These are phyloP conservation scores for Ichthyophonus hoferi DNA, from an alignment of 208 protist genomes.

Conservation along the genomic window DNA sequence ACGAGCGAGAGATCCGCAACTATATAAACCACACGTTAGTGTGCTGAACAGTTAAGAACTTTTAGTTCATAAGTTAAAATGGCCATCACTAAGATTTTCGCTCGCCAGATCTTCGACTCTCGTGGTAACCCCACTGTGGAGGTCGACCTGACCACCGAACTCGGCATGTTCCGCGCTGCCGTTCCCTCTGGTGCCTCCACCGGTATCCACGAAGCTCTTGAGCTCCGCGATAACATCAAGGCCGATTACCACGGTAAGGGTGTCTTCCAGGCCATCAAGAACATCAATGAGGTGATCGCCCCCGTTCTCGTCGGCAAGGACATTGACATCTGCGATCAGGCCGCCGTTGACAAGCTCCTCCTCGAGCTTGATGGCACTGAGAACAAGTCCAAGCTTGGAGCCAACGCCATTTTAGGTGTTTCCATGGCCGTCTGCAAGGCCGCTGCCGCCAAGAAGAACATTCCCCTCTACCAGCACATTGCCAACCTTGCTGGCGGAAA, in stretches of 20 bases:
- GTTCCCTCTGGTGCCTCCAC: slow-evolving; percentile 98
- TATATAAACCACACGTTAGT: too few relatives aligned
- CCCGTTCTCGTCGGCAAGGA: slow-evolving; percentile 82
- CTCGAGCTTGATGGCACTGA: slow-evolving; percentile 87
- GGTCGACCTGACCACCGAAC: slow-evolving; percentile 89
- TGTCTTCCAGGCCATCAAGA: slow-evolving; percentile 87
- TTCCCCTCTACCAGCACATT: slow-evolving; percentile 93
- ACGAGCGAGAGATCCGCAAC: too few relatives aligned
- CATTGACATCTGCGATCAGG: slow-evolving; percentile 74
- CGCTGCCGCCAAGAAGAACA: slow-evolving; percentile 71
- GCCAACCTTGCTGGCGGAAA: slow-evolving; percentile 78
- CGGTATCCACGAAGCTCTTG: slow-evolving; percentile 92
- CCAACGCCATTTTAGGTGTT: slow-evolving; percentile 95
- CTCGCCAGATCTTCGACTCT: slow-evolving; percentile 76
- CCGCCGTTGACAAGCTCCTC: slow-evolving; percentile 85
- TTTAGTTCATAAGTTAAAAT: too few relatives aligned
- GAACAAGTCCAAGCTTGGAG: slow-evolving; percentile 88
- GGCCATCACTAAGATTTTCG: slow-evolving; percentile 34
- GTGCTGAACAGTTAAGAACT: too few relatives aligned
- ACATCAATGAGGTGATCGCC: slow-evolving; percentile 90
- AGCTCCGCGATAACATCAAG: slow-evolving; percentile 91
- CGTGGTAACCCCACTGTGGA: slow-evolving; percentile 84
- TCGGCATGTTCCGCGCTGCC: slow-evolving; percentile 80
- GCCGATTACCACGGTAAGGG: slow-evolving; percentile 88
- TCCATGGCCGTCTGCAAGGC: slow-evolving; percentile 94